Evolutionary conservation across 768 basidiomycete genomes (phyloP).

Genomic region (Boletales sp.): DNA sequence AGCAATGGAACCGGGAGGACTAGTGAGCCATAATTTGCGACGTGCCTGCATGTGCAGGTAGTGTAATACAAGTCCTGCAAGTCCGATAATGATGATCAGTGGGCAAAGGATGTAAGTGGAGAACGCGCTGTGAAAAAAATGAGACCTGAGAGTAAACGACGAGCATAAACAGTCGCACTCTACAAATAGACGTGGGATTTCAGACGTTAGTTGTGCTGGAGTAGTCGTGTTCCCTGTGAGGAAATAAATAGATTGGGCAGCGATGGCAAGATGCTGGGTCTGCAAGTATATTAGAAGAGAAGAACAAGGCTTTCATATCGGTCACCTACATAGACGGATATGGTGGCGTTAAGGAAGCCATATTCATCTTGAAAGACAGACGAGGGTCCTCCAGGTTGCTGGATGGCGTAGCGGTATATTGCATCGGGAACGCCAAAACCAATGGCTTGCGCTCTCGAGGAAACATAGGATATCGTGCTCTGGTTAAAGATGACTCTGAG

Average conservation of each 20-base stretch:
- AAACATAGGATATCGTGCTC: slow-evolving; percentile 42
- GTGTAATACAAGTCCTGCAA: slow-evolving; percentile 47
- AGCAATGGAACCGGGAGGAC: slow-evolving; percentile 60
- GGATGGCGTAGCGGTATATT: slow-evolving; percentile 51
- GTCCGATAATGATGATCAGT: slow-evolving; percentile 46
- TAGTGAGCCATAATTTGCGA: slow-evolving; percentile 46
- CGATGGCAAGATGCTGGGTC: slow-evolving; percentile 57
- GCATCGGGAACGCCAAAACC: slow-evolving; percentile 56
- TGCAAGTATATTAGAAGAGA: slow-evolving; percentile 16
- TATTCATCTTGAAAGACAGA: slow-evolving; percentile 45
- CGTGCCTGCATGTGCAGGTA: slow-evolving; percentile 45
- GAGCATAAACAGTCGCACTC: slow-evolving; percentile 41
- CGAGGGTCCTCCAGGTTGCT: slow-evolving; percentile 38
- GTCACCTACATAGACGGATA: slow-evolving; percentile 30
- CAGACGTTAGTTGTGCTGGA: slow-evolving; percentile 36
- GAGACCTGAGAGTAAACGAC: not conserved
- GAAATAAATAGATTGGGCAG: slow-evolving; percentile 61
- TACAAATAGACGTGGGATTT: slow-evolving; percentile 50
- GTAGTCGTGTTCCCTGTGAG: slow-evolving; percentile 37
- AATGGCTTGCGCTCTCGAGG: slow-evolving; percentile 48
- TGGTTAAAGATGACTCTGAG: slow-evolving; percentile 40
- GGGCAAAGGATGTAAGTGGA: slow-evolving; percentile 49
- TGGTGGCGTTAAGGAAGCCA: slow-evolving; percentile 53
- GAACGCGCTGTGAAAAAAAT: slow-evolving; percentile 39
- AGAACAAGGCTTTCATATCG: not conserved